Base-by-base conservation (phyloP, 495 filamentous ascomycete genomes). In the Aspergillus affinis region DNA sequence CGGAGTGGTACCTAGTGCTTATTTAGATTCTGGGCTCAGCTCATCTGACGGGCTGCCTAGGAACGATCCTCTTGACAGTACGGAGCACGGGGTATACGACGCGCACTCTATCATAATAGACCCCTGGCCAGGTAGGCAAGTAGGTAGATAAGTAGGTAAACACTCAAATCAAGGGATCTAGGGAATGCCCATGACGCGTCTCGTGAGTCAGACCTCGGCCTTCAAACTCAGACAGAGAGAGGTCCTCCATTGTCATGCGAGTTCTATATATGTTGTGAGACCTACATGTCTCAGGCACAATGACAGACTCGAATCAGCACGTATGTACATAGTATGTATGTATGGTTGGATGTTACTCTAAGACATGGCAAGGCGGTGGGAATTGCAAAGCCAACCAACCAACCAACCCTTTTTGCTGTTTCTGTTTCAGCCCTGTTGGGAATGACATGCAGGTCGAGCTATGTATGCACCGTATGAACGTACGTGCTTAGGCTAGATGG, bases 251-350 rank as follows among this genome's bases (percentile, higher is more conserved):
- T 41, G 36, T 41, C 10, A 6, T 4, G 12, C 36, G 36, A 41
- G 9, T 12, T 41, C 36, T 13, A 41, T 41, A 41, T 41, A 41
- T 41, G 36, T 10, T 41, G 36, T 41, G 36, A 17, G 13, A 41
- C 36, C 36, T 41, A 32, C 29, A 32, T 41, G 36, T 41, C 36
- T 41, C 13, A 41, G 36, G 36, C 36, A 41, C 36, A 13, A 41
- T 41, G 36, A 41, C 36, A 41, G 36, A 41, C 12, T 6, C 15
- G 36, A 41, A 64, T 59, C 61, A 15, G 29, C 58, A 64, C 59
- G 36, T 10, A 41, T 41, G n/a, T n/a, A n/a, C n/a, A n/a, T n/a
- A n/a, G n/a, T n/a, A n/a, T n/a, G n/a, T n/a, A n/a, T n/a, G n/a
- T n/a, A n/a, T n/a, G n/a, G n/a, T n/a, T n/a, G n/a, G n/a, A n/a